These are phyloP conservation scores for Barbarea vulgaris DNA, from an alignment of 345 rosid species.

Conservation along the genomic window DNA sequence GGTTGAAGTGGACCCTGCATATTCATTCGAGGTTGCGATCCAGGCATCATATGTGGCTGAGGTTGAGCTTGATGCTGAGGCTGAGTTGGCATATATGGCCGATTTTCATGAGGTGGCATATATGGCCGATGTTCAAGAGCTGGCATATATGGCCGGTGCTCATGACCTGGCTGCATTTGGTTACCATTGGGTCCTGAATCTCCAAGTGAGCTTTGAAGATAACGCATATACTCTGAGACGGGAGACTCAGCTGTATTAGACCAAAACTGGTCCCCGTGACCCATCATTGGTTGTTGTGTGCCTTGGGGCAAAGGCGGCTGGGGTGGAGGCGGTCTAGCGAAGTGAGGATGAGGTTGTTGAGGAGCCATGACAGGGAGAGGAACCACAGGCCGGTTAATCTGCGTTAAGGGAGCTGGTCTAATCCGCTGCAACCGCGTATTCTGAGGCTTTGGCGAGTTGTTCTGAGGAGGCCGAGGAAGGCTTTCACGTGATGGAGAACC, in stretches of 20 bases:
- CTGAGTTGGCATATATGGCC: conserved; percentile 9
- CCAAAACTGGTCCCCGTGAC: conserved; percentile 57
- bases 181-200: conserved; percentile 56
- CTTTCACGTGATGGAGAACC: conserved; percentile 85
- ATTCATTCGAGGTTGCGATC: conserved; percentile 33
- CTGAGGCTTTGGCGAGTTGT: conserved; percentile 67
- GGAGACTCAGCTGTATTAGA: conserved; percentile 75
- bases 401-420: conserved; percentile 77
- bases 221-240: conserved; percentile 78
- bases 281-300: conserved; percentile 47
- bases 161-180: conserved; percentile 43
- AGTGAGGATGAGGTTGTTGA: conserved; percentile 26
- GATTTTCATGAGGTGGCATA: conserved; percentile 4
- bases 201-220: conserved; percentile 64
- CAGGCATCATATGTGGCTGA: conserved; percentile 31
- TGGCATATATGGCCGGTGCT: conserved; percentile 2
- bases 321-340: conserved; percentile 38
- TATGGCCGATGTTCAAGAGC: conserved; percentile 4
- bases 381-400: conserved; percentile 58
- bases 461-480: conserved; percentile 77
- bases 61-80: conserved; percentile 6
- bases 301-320: conserved; percentile 30
- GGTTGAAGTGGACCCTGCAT: conserved; percentile 40
- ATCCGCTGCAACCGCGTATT: conserved; percentile 81
- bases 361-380: conserved; percentile 44